phyloP scores from a whole-genome alignment of 106 monocot species.

The Phalaenopsis aphrodite region DNA sequence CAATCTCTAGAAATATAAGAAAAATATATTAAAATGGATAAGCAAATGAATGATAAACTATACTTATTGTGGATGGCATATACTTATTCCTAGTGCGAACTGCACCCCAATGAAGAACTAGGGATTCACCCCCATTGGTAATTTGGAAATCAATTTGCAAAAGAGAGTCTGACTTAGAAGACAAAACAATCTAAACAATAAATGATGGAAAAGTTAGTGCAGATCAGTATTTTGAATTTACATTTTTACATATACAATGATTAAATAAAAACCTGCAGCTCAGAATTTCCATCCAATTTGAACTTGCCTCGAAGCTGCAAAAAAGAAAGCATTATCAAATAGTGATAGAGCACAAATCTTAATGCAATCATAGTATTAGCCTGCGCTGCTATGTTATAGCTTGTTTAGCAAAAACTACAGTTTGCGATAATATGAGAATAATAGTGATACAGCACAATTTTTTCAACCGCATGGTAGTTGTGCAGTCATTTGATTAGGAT shows the following conservation, averaged over 20 bases:
- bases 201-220: background rate
- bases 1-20: slow-evolving; percentile 43
- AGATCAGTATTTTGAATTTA: background rate
- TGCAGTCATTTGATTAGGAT: too few relatives aligned
- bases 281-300: slow-evolving; percentile 56
- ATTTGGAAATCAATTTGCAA: slow-evolving; percentile 42
- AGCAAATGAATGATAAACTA: slow-evolving; percentile 5
- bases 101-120: slow-evolving; percentile 89
- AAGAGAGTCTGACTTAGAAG: slow-evolving; percentile 19
- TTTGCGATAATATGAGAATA: too few relatives aligned
- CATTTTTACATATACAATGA: background rate
- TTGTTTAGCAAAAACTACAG: too few relatives aligned
- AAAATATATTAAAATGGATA: background rate
- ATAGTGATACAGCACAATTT: too few relatives aligned
- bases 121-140: slow-evolving; percentile 35
- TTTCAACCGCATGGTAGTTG: too few relatives aligned
- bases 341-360: background rate
- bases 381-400: too few relatives aligned
- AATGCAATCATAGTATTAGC: too few relatives aligned
- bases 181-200: slow-evolving; percentile 29
- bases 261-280: slow-evolving; percentile 51
- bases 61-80: slow-evolving; percentile 14
- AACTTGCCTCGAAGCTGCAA: slow-evolving; percentile 55
- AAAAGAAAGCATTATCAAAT: slow-evolving; percentile 7
- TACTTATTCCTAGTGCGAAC: slow-evolving; percentile 48